Evolutionary conservation across 169 alveolate species (phyloP).

Genomic region (Hepatocystis sp.): DNA sequence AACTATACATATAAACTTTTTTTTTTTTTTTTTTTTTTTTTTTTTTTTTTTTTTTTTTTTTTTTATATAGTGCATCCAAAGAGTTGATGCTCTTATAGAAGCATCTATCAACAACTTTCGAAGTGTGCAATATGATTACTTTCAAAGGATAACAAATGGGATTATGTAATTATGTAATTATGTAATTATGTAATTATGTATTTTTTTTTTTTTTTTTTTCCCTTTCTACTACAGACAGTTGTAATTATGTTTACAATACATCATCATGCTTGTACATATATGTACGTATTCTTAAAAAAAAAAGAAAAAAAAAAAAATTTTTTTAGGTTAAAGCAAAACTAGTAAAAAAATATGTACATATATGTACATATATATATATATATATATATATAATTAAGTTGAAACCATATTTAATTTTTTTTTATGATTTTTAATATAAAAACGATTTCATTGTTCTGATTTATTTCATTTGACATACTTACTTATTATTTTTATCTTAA

Average conservation of each 20-base stretch:
- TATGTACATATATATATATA: neutral
- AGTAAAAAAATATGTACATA: constrained; percentile 4
- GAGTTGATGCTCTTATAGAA: constrained; percentile 91
- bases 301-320: too few relatives aligned
- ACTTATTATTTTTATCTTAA: too few relatives aligned
- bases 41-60: neutral
- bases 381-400: too few relatives aligned
- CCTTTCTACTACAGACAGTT: too few relatives aligned
- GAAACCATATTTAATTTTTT: too few relatives aligned
- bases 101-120: constrained; percentile 94
- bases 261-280: neutral
- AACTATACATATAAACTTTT: neutral
- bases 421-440: too few relatives aligned
- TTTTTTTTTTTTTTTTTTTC: constrained; percentile 11
- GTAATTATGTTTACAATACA: too few relatives aligned
- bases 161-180: constrained; percentile 83
- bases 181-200: constrained; percentile 2
- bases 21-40: neutral
- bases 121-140: constrained; percentile 96
- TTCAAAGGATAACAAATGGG: constrained; percentile 96
- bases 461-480: too few relatives aligned
- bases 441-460: too few relatives aligned
- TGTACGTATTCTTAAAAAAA: too few relatives aligned
- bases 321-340: too few relatives aligned
- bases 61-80: constrained; percentile 83